These are phyloP conservation scores for Ascochyta lentis DNA, from an alignment of 2,329 filamentous ascomycete genomes.

Conservation along the genomic window DNA sequence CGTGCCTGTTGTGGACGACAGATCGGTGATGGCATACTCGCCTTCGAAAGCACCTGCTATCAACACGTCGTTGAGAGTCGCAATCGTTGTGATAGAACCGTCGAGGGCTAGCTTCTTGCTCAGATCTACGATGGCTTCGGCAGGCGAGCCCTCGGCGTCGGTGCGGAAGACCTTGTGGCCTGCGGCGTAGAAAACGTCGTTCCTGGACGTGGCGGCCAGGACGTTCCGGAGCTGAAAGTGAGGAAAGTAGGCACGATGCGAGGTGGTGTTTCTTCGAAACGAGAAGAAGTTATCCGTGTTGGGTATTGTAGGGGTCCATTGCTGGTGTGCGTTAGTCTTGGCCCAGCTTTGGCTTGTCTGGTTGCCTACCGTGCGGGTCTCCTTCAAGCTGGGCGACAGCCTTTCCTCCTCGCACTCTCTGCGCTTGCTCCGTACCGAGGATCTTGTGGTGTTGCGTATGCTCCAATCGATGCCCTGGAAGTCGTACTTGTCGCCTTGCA, in stretches of 20 bases:
- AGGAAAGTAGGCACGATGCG: constrained; percentile 57
- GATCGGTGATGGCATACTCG: constrained; percentile 60
- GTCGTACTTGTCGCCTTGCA: constrained; percentile 46
- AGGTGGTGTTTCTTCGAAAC: constrained; percentile 58
- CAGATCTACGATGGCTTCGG: constrained; percentile 58
- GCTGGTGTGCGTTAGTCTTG: constrained; percentile 2
- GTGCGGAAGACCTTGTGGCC: constrained; percentile 58
- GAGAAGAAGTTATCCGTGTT: constrained; percentile 56
- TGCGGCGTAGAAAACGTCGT: constrained; percentile 62
- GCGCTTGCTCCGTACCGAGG: constrained; percentile 33
- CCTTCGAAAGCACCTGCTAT: constrained; percentile 64
- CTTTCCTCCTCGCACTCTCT: constrained; percentile 30
- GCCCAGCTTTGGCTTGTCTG: background rate
- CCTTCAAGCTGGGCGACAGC: constrained; percentile 24
- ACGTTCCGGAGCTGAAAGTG: constrained; percentile 68
- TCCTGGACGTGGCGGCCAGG: constrained; percentile 60
- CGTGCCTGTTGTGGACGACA: constrained; percentile 46
- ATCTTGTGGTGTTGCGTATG: constrained; percentile 37
- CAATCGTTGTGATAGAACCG: constrained; percentile 60
- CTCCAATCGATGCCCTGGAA: constrained; percentile 50
- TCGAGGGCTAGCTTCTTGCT: constrained; percentile 48
- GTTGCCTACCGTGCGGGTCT: constrained; percentile 29
- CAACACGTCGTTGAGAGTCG: constrained; percentile 57
- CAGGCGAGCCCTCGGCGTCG: constrained; percentile 53
- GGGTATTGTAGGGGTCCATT: constrained; percentile 37